Evolutionary conservation across 2,329 filamentous ascomycete species (phyloP).

Genomic region (Hysterium pulicare): DNA sequence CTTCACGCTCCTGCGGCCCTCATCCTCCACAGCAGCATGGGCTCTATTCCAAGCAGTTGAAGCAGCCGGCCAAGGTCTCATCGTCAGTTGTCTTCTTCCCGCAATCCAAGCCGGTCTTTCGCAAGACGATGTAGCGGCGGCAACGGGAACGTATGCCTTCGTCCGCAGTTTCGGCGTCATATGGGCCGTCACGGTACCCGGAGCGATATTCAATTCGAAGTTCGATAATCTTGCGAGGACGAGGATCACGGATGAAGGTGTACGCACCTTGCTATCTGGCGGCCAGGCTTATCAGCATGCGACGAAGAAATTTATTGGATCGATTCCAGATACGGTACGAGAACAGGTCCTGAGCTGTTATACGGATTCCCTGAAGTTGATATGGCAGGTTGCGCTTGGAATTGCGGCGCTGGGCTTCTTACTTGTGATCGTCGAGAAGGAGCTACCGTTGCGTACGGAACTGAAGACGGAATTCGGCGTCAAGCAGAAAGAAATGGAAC

Average conservation of each 20-base stretch:
- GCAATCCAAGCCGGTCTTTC: neutral
- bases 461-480: conserved; percentile 35
- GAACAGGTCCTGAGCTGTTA: conserved; percentile 27
- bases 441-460: conserved; percentile 24
- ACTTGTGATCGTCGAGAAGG: conserved; percentile 23
- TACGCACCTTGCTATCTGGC: neutral
- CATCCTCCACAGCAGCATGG: neutral
- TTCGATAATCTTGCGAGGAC: neutral
- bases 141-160: neutral
- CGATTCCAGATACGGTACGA: neutral
- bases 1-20: neutral
- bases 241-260: neutral
- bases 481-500: no score
- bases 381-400: conserved; percentile 30
- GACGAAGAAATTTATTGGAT: neutral
- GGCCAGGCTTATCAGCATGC: neutral
- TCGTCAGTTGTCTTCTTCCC: neutral
- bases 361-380: conserved; percentile 19
- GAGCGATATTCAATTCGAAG: neutral
- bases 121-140: neutral
- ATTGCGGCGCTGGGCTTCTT: conserved; percentile 27
- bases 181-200: neutral
- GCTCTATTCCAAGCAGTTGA: neutral
- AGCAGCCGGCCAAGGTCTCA: neutral
- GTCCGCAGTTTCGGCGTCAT: neutral